Conservation (phyloP, 108 stramenopile genomes). For the Mediolabrus comicus region DNA sequence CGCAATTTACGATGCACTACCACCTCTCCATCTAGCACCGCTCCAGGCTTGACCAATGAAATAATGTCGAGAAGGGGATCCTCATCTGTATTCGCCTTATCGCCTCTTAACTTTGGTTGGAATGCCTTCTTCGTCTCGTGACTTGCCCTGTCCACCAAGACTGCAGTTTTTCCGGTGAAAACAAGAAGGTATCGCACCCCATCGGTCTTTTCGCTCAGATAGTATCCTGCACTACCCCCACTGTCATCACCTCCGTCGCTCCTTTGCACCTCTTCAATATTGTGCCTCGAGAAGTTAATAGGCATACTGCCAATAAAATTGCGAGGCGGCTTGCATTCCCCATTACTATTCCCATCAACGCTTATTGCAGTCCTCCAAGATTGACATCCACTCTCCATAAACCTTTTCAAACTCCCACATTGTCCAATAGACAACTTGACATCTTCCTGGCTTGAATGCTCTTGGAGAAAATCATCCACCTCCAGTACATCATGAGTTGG, state of each 20-base stretch:
- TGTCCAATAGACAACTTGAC: conserved; percentile 70
- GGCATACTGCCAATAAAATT: conserved; percentile 95
- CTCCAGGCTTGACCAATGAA: conserved; percentile 73
- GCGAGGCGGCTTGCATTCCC: conserved; percentile 39
- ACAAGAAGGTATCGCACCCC: conserved; percentile 94
- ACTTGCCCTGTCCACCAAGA: conserved; percentile 87
- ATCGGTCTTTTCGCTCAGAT: conserved; percentile 95
- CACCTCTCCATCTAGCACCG: conserved; percentile 96
- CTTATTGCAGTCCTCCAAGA: conserved; percentile 40
- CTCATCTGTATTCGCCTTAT: conserved; percentile 8
- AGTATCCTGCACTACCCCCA: conserved; percentile 59
- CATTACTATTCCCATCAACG: conserved; percentile 26
- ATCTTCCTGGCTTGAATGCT: conserved; percentile 60
- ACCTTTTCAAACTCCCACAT: conserved; percentile 69
- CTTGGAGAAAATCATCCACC: conserved; percentile 71
- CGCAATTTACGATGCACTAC: conserved; percentile 84
- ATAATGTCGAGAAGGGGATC: conserved; percentile 58
- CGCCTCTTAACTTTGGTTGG: conserved; percentile 50
- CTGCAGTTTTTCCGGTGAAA: conserved; percentile 84
- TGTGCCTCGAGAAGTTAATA: conserved; percentile 92
- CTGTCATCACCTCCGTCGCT: conserved; percentile 45
- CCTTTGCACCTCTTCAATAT: conserved; percentile 88
- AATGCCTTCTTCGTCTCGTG: conserved; percentile 71
- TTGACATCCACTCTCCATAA: conserved; percentile 52
- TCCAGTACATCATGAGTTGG: conserved; percentile 78